Percentiles rank a stretch among this genome's conserved stretches.
Conservation (phyloP, 1,139 yeast species). For the Pichia sp. region DNA sequence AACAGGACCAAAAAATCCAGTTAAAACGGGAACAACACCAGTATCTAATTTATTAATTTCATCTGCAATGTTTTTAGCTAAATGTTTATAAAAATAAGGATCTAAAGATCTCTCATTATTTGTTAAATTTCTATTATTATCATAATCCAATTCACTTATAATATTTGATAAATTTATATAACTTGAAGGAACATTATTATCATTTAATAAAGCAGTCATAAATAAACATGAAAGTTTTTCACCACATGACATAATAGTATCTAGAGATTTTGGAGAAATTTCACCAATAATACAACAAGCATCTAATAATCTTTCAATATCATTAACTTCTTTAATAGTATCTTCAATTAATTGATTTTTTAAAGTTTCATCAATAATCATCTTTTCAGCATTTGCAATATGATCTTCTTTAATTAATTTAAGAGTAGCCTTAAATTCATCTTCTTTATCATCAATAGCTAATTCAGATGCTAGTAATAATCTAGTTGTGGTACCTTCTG, state of each 20-base stretch:
- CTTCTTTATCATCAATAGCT: constrained; percentile 47
- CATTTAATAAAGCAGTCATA: constrained; percentile 79
- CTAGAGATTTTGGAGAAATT: constrained; percentile 80
- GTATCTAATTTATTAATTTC: constrained; percentile 40
- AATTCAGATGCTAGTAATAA: constrained; percentile 73
- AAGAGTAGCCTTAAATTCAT: constrained; percentile 47
- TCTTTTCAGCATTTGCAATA: constrained; percentile 57
- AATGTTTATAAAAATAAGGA: constrained; percentile 56
- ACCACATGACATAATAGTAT: constrained; percentile 86
- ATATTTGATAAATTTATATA: constrained; percentile 76
- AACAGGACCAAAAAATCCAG: constrained; percentile 90
- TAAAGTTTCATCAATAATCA: constrained; percentile 43
- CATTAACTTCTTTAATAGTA: constrained; percentile 58
- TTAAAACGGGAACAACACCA: constrained; percentile 74
- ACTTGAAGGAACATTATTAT: constrained; percentile 66
- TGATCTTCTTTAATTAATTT: constrained; percentile 72
- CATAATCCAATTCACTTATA: constrained; percentile 29
- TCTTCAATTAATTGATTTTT: constrained; percentile 45
- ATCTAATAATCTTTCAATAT: constrained; percentile 61
- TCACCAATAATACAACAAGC: constrained; percentile 93
- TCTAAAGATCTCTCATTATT: constrained; percentile 37
- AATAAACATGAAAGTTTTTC: constrained; percentile 87
- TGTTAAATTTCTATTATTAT: constrained; percentile 32
- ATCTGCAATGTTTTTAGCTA: constrained; percentile 55
- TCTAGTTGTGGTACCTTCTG: constrained; percentile 91